A percentile compares a stretch with the other conserved stretches of the same genome.
Evolutionary conservation across 352 stramenopile species (phyloP).

Genomic region (Paralagenidium karlingii): DNA sequence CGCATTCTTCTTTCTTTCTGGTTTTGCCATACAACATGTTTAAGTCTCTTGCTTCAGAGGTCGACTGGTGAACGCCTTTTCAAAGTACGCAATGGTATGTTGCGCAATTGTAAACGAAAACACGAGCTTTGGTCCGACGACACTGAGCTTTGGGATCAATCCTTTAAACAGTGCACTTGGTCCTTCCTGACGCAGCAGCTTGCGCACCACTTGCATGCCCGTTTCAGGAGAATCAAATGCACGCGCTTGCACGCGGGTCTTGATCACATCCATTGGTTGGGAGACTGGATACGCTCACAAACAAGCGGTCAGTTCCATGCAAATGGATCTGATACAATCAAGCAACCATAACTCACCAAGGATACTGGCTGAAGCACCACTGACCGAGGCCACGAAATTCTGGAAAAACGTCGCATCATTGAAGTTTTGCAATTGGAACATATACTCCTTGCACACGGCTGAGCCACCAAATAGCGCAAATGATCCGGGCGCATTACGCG

Average conservation of each 20-base stretch:
- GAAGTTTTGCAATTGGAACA: constrained; percentile 86
- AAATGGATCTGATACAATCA: too few relatives aligned
- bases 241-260: constrained; percentile 90
- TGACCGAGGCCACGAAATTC: constrained; percentile 83
- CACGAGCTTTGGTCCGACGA: constrained; percentile 93
- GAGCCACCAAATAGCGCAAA: constrained; percentile 93
- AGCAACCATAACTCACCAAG: constrained; percentile 31
- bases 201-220: constrained; percentile 83
- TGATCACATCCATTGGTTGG: constrained; percentile 91
- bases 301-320: too few relatives aligned
- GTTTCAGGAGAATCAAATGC: constrained; percentile 90
- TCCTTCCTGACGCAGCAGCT: constrained; percentile 89
- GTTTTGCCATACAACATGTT: too few relatives aligned
- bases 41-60: too few relatives aligned
- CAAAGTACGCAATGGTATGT: constrained; percentile 91
- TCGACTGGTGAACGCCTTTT: constrained; percentile 66
- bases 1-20: too few relatives aligned
- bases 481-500: constrained; percentile 89
- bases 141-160: constrained; percentile 89
- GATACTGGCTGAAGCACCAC: constrained; percentile 66
- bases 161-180: constrained; percentile 90
- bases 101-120: constrained; percentile 95
- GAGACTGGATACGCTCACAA: too few relatives aligned
- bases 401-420: constrained; percentile 87
- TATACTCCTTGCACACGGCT: constrained; percentile 77